These are phyloP conservation scores for Hysterangium stoloniferum DNA, from an alignment of 768 basidiomycete genomes.

Conservation along the genomic window DNA sequence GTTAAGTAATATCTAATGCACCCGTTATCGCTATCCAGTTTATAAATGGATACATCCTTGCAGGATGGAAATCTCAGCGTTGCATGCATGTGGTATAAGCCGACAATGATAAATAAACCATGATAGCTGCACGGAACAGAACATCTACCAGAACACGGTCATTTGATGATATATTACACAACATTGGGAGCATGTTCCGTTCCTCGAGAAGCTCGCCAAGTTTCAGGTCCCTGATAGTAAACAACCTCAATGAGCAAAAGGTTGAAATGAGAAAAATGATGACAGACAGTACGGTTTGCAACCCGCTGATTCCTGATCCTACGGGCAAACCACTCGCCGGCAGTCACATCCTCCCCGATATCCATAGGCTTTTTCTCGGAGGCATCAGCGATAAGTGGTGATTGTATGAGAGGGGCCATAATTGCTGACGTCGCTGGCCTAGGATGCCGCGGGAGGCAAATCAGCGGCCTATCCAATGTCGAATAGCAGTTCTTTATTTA, in stretches of 20 bases:
- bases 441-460: neutral
- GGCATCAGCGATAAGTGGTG: constrained; percentile 37
- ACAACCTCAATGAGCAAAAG: neutral
- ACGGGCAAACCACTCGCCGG: constrained; percentile 34
- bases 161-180: too few relatives aligned
- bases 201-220: constrained; percentile 17
- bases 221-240: constrained; percentile 17
- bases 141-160: too few relatives aligned
- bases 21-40: too few relatives aligned
- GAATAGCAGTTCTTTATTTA: neutral
- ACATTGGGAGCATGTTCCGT: constrained; percentile 13
- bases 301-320: constrained; percentile 34
- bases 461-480: neutral
- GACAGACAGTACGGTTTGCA: constrained; percentile 33
- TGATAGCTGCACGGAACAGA: too few relatives aligned
- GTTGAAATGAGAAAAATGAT: neutral
- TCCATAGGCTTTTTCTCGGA: constrained; percentile 22
- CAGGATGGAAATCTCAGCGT: too few relatives aligned
- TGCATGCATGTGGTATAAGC: too few relatives aligned
- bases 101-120: too few relatives aligned
- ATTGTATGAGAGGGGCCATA: neutral
- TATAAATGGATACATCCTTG: too few relatives aligned
- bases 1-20: too few relatives aligned
- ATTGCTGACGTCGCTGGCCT: constrained; percentile 1
- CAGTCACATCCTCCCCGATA: constrained; percentile 30